A percentile compares a stretch with the other conserved stretches of the same genome.
Evolutionary conservation across 352 stramenopile genomes (phyloP).

Genomic region (Phytophthora crassamura): DNA sequence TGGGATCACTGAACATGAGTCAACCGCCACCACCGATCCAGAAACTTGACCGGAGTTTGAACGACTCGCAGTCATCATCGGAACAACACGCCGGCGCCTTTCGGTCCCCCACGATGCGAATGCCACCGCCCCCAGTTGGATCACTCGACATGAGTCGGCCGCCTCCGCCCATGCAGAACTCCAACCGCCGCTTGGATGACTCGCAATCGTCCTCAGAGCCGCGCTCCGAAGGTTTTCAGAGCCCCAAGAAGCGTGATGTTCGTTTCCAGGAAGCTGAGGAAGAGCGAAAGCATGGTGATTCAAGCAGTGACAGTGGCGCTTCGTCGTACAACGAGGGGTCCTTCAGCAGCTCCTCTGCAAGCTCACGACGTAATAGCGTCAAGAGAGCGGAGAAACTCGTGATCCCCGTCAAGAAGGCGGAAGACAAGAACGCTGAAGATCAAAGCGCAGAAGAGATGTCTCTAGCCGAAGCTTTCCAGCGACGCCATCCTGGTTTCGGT

Average conservation of each 20-base stretch:
- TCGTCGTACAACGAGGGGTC: constrained; percentile 8
- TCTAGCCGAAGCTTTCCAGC: constrained; percentile 67
- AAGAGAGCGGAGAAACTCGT: constrained; percentile 32
- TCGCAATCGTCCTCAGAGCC: constrained; percentile 15
- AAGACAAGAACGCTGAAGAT: constrained; percentile 6
- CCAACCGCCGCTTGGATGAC: neutral
- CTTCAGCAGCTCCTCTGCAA: constrained; percentile 13
- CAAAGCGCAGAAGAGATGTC: constrained; percentile 29
- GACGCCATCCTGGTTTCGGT: constrained; percentile 65
- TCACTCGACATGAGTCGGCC: constrained; percentile 52
- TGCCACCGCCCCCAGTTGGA: constrained; percentile 41
- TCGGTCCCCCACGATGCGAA: neutral
- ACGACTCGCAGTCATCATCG: constrained; percentile 11
- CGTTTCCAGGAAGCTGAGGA: constrained; percentile 28
- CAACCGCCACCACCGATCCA: constrained; percentile 43
- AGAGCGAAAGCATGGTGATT: constrained; percentile 36
- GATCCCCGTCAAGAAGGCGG: constrained; percentile 18
- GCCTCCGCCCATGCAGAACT: constrained; percentile 25
- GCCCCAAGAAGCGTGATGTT: neutral
- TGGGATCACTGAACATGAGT: constrained; percentile 56
- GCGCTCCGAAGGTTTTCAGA: neutral
- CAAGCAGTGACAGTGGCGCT: constrained; percentile 15
- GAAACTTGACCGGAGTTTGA: neutral
- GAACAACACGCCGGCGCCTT: neutral
- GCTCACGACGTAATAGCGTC: constrained; percentile 8